Evolutionary conservation across 192 early-diverging fungal species (phyloP).

Genomic region (Physocladia obscura): DNA sequence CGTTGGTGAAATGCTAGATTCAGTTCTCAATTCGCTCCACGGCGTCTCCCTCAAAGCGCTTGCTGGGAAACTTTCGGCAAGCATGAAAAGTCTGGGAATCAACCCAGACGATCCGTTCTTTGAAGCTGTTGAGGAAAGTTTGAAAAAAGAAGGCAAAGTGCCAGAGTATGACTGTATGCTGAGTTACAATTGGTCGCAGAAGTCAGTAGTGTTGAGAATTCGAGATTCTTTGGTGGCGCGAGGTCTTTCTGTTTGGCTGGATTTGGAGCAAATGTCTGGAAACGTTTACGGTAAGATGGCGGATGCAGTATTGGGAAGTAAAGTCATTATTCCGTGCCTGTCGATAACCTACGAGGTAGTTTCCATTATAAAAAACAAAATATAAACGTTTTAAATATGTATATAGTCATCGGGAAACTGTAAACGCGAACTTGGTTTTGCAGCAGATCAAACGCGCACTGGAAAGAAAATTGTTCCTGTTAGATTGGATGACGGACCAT

Average conservation of each 20-base stretch:
- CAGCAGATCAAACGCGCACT: slow-evolving; percentile 34
- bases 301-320: slow-evolving; percentile 34
- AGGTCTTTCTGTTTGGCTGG: slow-evolving; percentile 28
- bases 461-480: slow-evolving; percentile 43
- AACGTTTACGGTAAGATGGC: slow-evolving; percentile 44
- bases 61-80: background rate
- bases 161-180: slow-evolving; percentile 26
- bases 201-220: slow-evolving; percentile 5
- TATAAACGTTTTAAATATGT: background rate
- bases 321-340: slow-evolving; percentile 35
- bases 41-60: background rate
- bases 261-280: slow-evolving; percentile 35
- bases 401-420: slow-evolving; percentile 30
- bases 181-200: slow-evolving; percentile 27
- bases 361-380: background rate
- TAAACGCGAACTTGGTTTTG: slow-evolving; percentile 41
- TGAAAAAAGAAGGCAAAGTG: background rate
- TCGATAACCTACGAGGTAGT: slow-evolving; percentile 35
- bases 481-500: slow-evolving; percentile 34
- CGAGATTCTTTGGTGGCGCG: slow-evolving; percentile 4
- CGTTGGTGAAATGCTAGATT: background rate
- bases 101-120: slow-evolving; percentile 26
- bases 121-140: slow-evolving; percentile 17
- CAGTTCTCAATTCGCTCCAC: background rate
- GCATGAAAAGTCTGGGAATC: slow-evolving; percentile 17